Conservation (phyloP, 768 basidiomycete species). For the Suillus variegatus region DNA sequence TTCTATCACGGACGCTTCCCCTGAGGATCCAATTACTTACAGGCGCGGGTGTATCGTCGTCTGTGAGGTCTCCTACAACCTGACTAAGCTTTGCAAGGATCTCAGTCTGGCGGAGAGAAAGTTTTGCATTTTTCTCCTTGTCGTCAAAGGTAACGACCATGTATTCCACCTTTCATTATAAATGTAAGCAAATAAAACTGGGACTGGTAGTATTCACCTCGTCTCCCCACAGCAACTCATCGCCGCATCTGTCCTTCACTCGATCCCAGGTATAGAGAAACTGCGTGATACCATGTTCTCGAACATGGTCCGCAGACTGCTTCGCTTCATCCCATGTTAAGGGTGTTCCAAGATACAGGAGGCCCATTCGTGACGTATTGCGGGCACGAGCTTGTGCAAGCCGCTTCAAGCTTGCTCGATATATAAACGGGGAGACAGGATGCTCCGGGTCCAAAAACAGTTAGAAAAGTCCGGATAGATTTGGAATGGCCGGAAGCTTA, state of each 20-base stretch:
- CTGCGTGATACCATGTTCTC: slow-evolving; percentile 91
- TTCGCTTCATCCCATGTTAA: slow-evolving; percentile 90
- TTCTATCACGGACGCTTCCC: slow-evolving; percentile 1
- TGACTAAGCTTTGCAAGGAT: slow-evolving; percentile 78
- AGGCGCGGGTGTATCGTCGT: slow-evolving; percentile 50
- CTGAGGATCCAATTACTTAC: slow-evolving; percentile 40
- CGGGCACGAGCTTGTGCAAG: slow-evolving; percentile 5
- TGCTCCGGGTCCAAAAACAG: slow-evolving; percentile 9
- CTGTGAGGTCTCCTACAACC: slow-evolving; percentile 66
- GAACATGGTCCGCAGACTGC: slow-evolving; percentile 85
- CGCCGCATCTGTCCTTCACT: slow-evolving; percentile 87
- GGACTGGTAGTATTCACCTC: slow-evolving; percentile 59
- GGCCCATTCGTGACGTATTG: slow-evolving; percentile 64
- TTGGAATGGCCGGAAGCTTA: background rate
- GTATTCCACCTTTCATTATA: slow-evolving; percentile 77
- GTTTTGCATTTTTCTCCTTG: slow-evolving; percentile 72
- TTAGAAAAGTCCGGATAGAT: background rate
- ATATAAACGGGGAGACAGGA: background rate
- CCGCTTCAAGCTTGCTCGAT: background rate
- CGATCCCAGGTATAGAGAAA: slow-evolving; percentile 93
- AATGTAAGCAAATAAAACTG: background rate
- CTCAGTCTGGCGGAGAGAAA: slow-evolving; percentile 95
- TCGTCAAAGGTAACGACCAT: slow-evolving; percentile 90
- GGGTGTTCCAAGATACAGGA: slow-evolving; percentile 91
- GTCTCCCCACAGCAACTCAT: slow-evolving; percentile 96